A percentile compares a stretch with the other conserved stretches of the same genome.
Conservation (phyloP, 805 yeast genomes). For the Nakazawaea pomicola region DNA sequence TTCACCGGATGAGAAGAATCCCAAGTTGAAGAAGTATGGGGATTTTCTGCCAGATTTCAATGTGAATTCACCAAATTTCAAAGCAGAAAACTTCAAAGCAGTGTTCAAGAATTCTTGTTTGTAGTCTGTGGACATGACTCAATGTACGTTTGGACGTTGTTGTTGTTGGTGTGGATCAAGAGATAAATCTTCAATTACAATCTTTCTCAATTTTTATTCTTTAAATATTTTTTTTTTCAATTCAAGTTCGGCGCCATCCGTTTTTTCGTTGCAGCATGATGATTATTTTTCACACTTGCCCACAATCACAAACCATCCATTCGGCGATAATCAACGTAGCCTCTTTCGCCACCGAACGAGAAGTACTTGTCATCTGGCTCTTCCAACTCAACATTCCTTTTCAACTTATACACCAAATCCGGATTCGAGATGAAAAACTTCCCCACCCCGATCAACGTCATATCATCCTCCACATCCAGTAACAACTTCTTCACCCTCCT, state of each 20-base stretch:
- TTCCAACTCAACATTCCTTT: conserved; percentile 25
- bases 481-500: conserved; percentile 13
- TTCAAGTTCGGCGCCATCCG: too few species aligned
- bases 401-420: conserved; percentile 29
- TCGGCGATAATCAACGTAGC: conserved; percentile 22
- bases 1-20: conserved; percentile 80
- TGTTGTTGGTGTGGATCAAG: too few species aligned
- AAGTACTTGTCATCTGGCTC: conserved; percentile 27
- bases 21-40: conserved; percentile 95
- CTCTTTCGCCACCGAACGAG: conserved; percentile 24
- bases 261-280: too few species aligned
- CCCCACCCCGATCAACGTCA: conserved; percentile 36
- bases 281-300: not conserved
- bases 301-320: not conserved
- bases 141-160: too few species aligned
- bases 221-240: not conserved
- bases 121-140: conserved; percentile 17
- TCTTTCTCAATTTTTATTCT: not conserved
- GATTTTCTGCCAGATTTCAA: conserved; percentile 88
- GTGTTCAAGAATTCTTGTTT: conserved; percentile 70
- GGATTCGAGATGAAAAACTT: conserved; percentile 35
- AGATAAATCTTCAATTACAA: too few species aligned
- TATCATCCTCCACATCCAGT: conserved; percentile 16
- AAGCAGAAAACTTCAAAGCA: conserved; percentile 77
- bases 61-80: conserved; percentile 84